These are phyloP conservation scores for Aspergillus piperis DNA, from an alignment of 2,329 filamentous ascomycete species.

Conservation along the genomic window DNA sequence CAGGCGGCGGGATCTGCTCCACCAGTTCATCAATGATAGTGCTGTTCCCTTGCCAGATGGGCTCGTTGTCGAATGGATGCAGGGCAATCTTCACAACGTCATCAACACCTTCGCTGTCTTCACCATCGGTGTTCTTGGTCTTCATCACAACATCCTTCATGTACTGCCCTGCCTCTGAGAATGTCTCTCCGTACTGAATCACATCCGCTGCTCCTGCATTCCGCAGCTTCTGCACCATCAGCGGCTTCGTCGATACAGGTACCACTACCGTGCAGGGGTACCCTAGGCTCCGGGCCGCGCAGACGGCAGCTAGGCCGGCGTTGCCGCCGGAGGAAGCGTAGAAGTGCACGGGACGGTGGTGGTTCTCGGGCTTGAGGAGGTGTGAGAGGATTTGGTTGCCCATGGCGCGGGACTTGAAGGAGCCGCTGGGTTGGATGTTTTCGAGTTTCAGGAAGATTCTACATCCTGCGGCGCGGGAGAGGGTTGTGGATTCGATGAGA, in stretches of 20 bases:
- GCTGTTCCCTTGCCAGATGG: slow-evolving; percentile 50
- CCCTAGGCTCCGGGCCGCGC: slow-evolving; percentile 65
- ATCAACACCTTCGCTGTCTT: slow-evolving; percentile 20
- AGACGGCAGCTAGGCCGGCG: slow-evolving; percentile 78
- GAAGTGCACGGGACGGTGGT: slow-evolving; percentile 62
- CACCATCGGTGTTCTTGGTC: slow-evolving; percentile 18
- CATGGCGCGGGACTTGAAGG: slow-evolving; percentile 79
- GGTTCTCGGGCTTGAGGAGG: slow-evolving; percentile 44
- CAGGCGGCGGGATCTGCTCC: slow-evolving; percentile 40
- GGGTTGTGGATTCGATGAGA: slow-evolving; percentile 64
- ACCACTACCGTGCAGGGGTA: slow-evolving; percentile 75
- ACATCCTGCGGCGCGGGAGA: slow-evolving; percentile 72
- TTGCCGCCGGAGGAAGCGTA: slow-evolving; percentile 82
- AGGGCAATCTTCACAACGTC: slow-evolving; percentile 44
- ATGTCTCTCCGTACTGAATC: slow-evolving; percentile 66
- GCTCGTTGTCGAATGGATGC: slow-evolving; percentile 49
- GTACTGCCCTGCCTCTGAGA: slow-evolving; percentile 69
- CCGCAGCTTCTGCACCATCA: slow-evolving; percentile 72
- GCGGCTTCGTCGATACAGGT: slow-evolving; percentile 62
- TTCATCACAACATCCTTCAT: slow-evolving; percentile 57
- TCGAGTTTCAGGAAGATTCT: slow-evolving; percentile 85
- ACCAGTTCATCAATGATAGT: slow-evolving; percentile 48
- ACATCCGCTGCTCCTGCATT: slow-evolving; percentile 67
- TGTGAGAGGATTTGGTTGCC: slow-evolving; percentile 67
- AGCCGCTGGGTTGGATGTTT: slow-evolving; percentile 79